Conservation (phyloP, 441 rosid genomes). For the Corymbia citriodora region DNA sequence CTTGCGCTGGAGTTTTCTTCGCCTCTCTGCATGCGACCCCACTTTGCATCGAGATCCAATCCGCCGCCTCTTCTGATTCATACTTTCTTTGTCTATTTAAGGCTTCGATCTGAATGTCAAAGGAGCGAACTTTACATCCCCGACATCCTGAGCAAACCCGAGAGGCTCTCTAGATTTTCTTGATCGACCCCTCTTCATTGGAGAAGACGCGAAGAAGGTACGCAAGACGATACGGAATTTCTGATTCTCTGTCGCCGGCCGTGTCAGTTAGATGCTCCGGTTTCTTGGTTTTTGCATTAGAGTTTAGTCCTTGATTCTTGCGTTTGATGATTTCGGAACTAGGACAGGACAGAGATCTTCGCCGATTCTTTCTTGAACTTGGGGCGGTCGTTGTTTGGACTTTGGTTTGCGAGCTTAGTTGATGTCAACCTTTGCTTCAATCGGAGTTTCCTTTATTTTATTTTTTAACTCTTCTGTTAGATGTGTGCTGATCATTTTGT, state of each 20-base stretch:
- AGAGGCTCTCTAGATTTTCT: not conserved
- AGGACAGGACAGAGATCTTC: not conserved
- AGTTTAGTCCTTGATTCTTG: not conserved
- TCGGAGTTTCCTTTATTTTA: not conserved
- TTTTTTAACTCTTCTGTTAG: not conserved
- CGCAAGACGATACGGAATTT: not conserved
- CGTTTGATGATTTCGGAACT: not conserved
- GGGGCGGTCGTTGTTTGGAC: not conserved
- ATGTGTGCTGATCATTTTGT: not conserved
- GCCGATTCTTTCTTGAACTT: not conserved
- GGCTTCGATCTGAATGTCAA: not conserved
- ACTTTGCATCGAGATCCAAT: not conserved
- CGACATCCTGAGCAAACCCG: not conserved
- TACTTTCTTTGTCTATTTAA: not conserved
- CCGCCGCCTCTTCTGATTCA: not conserved
- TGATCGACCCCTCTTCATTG: not conserved
- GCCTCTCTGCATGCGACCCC: not conserved
- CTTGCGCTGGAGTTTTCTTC: not conserved
- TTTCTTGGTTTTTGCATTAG: not conserved
- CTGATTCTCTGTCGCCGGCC: not conserved
- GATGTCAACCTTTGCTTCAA: not conserved
- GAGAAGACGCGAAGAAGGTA: not conserved
- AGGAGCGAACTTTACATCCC: not conserved
- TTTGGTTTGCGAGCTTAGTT: not conserved
- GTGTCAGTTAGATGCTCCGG: not conserved